phyloP scores from a whole-genome alignment of 2,329 filamentous ascomycete species.

The Rasamsonia emersonii region DNA sequence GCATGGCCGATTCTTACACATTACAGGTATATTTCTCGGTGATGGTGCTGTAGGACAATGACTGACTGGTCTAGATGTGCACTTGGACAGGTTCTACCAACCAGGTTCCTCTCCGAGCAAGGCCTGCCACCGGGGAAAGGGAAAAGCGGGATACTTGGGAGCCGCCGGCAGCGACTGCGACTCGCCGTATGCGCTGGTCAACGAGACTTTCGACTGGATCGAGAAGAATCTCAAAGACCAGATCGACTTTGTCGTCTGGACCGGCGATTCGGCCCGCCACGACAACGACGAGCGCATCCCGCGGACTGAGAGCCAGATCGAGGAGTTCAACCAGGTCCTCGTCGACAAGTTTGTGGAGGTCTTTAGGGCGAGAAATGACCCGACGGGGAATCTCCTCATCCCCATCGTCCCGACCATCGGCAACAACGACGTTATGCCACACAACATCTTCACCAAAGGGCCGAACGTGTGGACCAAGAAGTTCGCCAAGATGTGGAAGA shows the following conservation, averaged over 20 bases:
- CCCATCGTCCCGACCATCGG: slow-evolving; percentile 86
- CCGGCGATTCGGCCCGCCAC: slow-evolving; percentile 80
- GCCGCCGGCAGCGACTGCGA: slow-evolving; percentile 86
- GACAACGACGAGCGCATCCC: slow-evolving; percentile 78
- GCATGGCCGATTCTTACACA: slow-evolving; percentile 6
- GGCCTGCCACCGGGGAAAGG: slow-evolving; percentile 72
- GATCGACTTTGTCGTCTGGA: slow-evolving; percentile 89
- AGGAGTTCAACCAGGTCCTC: slow-evolving; percentile 65
- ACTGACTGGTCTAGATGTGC: slow-evolving; percentile 60
- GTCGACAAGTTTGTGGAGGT: slow-evolving; percentile 67
- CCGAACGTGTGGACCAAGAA: slow-evolving; percentile 78
- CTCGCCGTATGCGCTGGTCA: slow-evolving; percentile 67
- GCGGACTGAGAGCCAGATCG: slow-evolving; percentile 65
- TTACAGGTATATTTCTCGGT: slow-evolving; percentile 1
- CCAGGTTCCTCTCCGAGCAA: slow-evolving; percentile 62
- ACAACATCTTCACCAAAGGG: slow-evolving; percentile 81
- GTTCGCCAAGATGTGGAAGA: slow-evolving; percentile 70
- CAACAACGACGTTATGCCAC: slow-evolving; percentile 95
- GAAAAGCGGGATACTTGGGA: slow-evolving; percentile 71
- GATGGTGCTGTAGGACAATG: neutral
- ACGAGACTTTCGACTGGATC: slow-evolving; percentile 89
- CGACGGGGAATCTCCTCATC: slow-evolving; percentile 53
- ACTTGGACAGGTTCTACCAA: slow-evolving; percentile 84
- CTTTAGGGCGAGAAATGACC: slow-evolving; percentile 51
- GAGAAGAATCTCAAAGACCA: slow-evolving; percentile 64